Evolutionary conservation across 768 basidiomycete genomes (phyloP).

Genomic region (Boletus sensibilis): DNA sequence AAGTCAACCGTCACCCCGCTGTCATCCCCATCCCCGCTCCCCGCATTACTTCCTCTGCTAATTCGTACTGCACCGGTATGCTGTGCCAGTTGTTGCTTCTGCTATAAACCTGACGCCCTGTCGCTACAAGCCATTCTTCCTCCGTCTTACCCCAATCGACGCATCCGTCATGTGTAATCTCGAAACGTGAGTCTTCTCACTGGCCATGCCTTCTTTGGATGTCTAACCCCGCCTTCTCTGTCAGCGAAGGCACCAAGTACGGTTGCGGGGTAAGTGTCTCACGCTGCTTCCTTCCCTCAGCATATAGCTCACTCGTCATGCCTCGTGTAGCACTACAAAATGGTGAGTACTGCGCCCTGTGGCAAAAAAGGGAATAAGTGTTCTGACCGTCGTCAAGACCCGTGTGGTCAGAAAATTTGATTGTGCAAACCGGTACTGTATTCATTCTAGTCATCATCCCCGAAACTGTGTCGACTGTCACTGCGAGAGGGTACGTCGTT

Average conservation of each 20-base stretch:
- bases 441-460: constrained; percentile 40
- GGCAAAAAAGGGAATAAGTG: neutral
- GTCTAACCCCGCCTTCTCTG: constrained; percentile 28
- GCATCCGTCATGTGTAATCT: constrained; percentile 51
- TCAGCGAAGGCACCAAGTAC: constrained; percentile 70
- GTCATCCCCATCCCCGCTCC: constrained; percentile 13
- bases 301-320: constrained; percentile 6
- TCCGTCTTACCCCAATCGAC: constrained; percentile 7
- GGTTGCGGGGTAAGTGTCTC: constrained; percentile 58
- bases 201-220: constrained; percentile 17
- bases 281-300: constrained; percentile 14
- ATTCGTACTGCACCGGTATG: constrained; percentile 18
- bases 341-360: constrained; percentile 47
- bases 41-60: constrained; percentile 10
- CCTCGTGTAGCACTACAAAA: constrained; percentile 59
- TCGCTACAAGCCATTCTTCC: constrained; percentile 5
- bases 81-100: constrained; percentile 1
- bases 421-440: constrained; percentile 38
- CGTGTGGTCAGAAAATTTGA: constrained; percentile 36
- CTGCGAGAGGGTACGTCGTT: constrained; percentile 43
- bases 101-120: constrained; percentile 3
- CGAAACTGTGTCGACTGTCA: constrained; percentile 41
- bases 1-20: constrained; percentile 22
- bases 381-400: constrained; percentile 28
- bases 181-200: constrained; percentile 44